Conservation (phyloP, 805 yeast species). For the Isabelozyma rhagii region DNA sequence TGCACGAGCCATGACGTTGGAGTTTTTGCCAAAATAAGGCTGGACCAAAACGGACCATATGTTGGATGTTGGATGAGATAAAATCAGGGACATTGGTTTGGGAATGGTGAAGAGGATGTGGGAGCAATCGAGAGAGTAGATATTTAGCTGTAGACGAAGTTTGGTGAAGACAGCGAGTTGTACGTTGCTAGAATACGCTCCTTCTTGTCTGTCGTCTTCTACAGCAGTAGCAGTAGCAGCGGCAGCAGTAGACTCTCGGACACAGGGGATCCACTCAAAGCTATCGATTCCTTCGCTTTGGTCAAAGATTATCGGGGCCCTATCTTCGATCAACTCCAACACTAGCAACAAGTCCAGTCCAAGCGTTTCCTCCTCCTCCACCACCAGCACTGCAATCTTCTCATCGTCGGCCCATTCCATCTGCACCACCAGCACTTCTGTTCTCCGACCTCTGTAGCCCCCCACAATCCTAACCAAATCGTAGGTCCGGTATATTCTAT, state of each 20-base stretch:
- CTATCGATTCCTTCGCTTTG: conserved; percentile 23
- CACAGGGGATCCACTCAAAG: conserved; percentile 34
- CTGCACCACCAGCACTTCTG: conserved; percentile 4
- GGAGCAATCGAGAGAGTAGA: conserved; percentile 37
- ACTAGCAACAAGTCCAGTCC: conserved; percentile 25
- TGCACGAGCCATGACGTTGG: conserved; percentile 1
- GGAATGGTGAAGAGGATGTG: conserved; percentile 27
- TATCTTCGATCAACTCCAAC: conserved; percentile 16
- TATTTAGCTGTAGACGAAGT: conserved; percentile 21
- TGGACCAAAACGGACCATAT: conserved; percentile 33
- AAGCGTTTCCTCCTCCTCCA: conserved; percentile 9
- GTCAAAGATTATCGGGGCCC: conserved; percentile 28
- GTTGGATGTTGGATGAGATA: conserved; percentile 6
- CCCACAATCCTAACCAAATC: background rate
- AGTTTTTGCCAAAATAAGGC: conserved; percentile 13
- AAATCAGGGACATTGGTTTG: conserved; percentile 23
- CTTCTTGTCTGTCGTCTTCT: conserved; percentile 6
- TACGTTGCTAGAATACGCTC: conserved; percentile 30
- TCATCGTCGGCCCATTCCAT: conserved; percentile 22
- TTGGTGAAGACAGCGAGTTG: conserved; percentile 32
- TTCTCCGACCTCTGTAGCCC: background rate
- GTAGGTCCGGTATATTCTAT: conserved; percentile 5
- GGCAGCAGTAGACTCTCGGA: background rate
- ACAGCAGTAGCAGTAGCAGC: too few species aligned
- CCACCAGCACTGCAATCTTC: conserved; percentile 4